Conservation (phyloP, 331 rosid genomes). For the Spiraea crenata region DNA sequence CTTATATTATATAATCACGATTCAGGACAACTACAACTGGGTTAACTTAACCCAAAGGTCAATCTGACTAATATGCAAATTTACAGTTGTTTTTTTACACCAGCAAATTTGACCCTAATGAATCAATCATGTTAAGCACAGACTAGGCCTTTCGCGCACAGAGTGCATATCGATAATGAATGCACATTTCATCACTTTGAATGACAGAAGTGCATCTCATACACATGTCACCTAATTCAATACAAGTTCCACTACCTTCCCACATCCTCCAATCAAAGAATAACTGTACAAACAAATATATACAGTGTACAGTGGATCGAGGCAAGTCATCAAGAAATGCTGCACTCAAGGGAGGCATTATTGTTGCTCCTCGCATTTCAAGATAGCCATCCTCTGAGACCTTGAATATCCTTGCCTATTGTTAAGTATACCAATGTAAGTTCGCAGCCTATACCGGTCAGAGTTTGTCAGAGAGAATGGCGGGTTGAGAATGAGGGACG, state of each 20-base stretch:
- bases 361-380: conserved; percentile 62
- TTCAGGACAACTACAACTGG: no score
- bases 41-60: no score
- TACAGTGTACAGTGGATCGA: conserved; percentile 26
- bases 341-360: conserved; percentile 39
- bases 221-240: conserved; percentile 25
- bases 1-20: no score
- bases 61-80: no score
- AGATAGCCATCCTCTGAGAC: conserved; percentile 67
- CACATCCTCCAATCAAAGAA: conserved; percentile 63
- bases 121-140: no score
- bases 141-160: no score
- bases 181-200: conserved; percentile 49
- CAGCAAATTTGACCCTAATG: no score
- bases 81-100: no score
- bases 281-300: conserved; percentile 74
- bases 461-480: conserved; percentile 85
- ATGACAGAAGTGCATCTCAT: conserved; percentile 38
- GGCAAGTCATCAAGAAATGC: conserved; percentile 22
- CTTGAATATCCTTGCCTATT: conserved; percentile 77
- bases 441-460: conserved; percentile 79
- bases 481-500: conserved; percentile 86
- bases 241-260: conserved; percentile 41
- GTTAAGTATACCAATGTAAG: conserved; percentile 67
- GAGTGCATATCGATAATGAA: conserved; percentile 5